These are phyloP conservation scores for Podaxis sp. DNA, from an alignment of 768 basidiomycete genomes.

Conservation along the genomic window DNA sequence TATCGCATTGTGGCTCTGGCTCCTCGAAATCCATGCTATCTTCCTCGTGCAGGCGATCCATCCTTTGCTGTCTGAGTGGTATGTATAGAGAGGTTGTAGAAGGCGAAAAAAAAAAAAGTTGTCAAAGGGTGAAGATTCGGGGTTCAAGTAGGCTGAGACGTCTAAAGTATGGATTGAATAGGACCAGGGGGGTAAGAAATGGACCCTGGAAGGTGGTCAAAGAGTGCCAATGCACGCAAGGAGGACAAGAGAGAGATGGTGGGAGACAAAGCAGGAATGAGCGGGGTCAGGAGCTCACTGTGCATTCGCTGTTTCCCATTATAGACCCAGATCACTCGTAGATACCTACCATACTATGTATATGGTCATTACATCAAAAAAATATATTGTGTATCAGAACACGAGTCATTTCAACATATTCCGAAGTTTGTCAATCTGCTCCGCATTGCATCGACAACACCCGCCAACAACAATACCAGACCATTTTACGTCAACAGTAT, in stretches of 20 bases:
- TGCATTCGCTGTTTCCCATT: slow-evolving; percentile 8
- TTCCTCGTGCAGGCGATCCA: slow-evolving; percentile 16
- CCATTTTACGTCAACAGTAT: slow-evolving; percentile 37
- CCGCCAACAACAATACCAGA: slow-evolving; percentile 52
- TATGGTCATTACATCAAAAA: not conserved
- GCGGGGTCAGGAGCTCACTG: not conserved
- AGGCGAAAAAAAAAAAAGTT: not conserved
- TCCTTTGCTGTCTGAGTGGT: slow-evolving; percentile 9
- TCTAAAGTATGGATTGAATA: slow-evolving; percentile 13
- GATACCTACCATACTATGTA: not conserved
- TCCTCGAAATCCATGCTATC: slow-evolving; percentile 21
- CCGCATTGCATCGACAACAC: slow-evolving; percentile 60
- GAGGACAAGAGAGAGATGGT: not conserved
- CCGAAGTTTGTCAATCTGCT: slow-evolving; percentile 34
- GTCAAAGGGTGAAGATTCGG: not conserved
- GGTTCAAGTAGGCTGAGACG: slow-evolving; percentile 25
- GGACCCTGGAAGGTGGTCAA: not conserved
- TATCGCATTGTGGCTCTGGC: slow-evolving; percentile 18
- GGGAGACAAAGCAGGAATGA: not conserved
- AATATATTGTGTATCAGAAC: slow-evolving; percentile 1
- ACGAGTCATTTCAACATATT: not conserved
- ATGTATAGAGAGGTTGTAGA: slow-evolving; percentile 8
- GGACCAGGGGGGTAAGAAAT: not conserved
- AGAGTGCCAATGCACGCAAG: not conserved
- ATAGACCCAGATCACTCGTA: slow-evolving; percentile 2